Evolutionary conservation across 2,329 filamentous ascomycete species (phyloP), one percentile per base, ranked within the genome.

Genomic region (Coniochaeta sp.): DNA sequence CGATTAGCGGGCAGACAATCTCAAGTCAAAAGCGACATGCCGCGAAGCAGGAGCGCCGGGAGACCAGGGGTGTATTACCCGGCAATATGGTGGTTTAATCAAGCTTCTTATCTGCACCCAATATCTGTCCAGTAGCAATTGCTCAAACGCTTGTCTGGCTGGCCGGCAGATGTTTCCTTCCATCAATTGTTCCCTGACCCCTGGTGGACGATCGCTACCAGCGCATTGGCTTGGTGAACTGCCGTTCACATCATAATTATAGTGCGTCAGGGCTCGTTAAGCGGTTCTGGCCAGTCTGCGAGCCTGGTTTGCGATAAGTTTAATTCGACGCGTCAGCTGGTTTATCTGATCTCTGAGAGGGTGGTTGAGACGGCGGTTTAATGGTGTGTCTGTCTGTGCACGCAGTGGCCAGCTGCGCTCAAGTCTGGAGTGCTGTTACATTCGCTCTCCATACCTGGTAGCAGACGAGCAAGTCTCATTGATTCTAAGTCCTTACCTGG

Each of bases 31-130:
- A 30, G 10, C 10, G 10, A n/a, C 7, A 3, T 48, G 45, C 45
- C 28, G 45, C 13, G 26, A 20, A 28, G 27, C 42, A 24, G 24
- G 14, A 18, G 28, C 28, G 27, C 16, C 12, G 4, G 42, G 12
- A 28, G 13, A 6, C n/a, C 26, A 5, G 16, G 45, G 14, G 20
- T 18, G 45, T 48, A 45, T 48, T 48, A 48, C 3, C 45, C 45
- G 45, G 45, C 30, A 18, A 48, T 48, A 48, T 31, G 45, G 45
- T 20, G 16, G 18, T 12, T 30, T 48, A 48, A 48, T 48, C 26
- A 48, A 48, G 26, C 28, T 48, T 31, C 26, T 12, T 6, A 4
- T 12, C 8, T 24, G 38, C n/a, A n/a, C 6, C 38, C 33, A 20
- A 18, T 42, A n/a, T 26, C 10, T 42, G 26, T 5, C 5, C 8